phyloP scores from a whole-genome alignment of 306 rosid genomes.

The Prunus mira region DNA sequence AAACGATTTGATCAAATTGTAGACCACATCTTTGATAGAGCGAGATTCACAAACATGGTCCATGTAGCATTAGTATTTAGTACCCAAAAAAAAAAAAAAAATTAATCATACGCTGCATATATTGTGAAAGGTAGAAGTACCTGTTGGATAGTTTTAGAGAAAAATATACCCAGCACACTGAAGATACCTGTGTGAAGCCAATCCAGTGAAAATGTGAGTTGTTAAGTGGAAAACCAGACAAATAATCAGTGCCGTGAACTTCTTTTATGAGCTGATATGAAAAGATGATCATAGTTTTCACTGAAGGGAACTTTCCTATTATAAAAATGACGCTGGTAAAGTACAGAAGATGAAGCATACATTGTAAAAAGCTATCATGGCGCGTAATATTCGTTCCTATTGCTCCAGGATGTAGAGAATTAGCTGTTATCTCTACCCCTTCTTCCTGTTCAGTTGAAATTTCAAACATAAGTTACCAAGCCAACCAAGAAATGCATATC shows the following conservation, averaged over 20 bases:
- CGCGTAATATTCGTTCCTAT: constrained; percentile 64
- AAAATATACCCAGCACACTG: constrained; percentile 37
- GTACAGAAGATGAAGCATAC: constrained; percentile 16
- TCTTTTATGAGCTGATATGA: neutral
- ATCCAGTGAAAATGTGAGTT: neutral
- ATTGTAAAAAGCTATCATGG: constrained; percentile 41
- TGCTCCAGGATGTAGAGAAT: constrained; percentile 81
- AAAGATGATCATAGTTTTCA: neutral
- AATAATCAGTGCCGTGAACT: neutral
- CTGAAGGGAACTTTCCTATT: neutral
- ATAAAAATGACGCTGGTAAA: neutral
- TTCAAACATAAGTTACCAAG: neutral
- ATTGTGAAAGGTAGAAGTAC: constrained; percentile 26
- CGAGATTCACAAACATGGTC: neutral
- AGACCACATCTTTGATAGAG: neutral
- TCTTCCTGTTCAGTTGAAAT: constrained; percentile 51
- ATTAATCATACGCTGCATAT: neutral
- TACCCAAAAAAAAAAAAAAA: neutral
- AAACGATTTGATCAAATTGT: too few species aligned
- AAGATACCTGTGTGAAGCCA: constrained; percentile 50
- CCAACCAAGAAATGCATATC: neutral
- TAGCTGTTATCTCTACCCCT: constrained; percentile 61
- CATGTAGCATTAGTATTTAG: neutral
- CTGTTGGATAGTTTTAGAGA: constrained; percentile 64
- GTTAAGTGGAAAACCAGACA: neutral